Evolutionary conservation across 129 eudicot species (phyloP), one percentile per base, ranked within the genome.

Genomic region (Lactuca sativa): DNA sequence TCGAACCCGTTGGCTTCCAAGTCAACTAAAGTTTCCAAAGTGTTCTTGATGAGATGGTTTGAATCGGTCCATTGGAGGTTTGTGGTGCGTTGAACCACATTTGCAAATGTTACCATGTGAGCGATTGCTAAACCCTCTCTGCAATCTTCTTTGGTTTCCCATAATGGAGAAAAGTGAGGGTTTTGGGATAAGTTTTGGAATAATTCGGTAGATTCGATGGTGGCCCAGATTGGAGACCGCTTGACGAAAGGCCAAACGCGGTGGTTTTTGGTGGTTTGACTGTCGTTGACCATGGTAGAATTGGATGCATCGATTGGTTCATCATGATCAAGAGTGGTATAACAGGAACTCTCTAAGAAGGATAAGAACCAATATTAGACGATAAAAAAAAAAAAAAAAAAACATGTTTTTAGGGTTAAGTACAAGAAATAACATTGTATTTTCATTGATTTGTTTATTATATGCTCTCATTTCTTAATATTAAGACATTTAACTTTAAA

Each of bases 101-200:
- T 75, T 9, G 62, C 78, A 51, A 70, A 83, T 15, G 76, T 83
- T 11, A 83, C 74, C 79, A 71, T 56, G 16, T 54, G 66, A 16
- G 62, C 78, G 37, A 83, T 67, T 8, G 87, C 87, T 41, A 75
- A 66, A 61, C 87, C 87, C 64, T 83, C 87, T 1, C 84, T 84
- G 15, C 0, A 59, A 54, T 71, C 76, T 32, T 61, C 81, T 3
- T 59, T 62, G 9, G 38, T 11, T 14, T 75, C 30, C 18, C 15
- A 2, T 31, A 83, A 55, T 0, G 73, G 73, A 37, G 76, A 56
- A 51, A 83, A 83, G 53, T 83, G 84, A 61, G 84, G 84, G 70
- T 56, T 78, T 66, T 67, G 76, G 16, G 73, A 69, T 0, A 71
- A 31, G 36, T 62, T 74, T 44, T 47, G 62, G 67, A 59, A 75